A percentile compares a stretch with the other conserved stretches of the same genome.
These are phyloP conservation scores for Seiridium cupressi DNA, from an alignment of 2,329 filamentous ascomycete genomes.

Conservation along the genomic window DNA sequence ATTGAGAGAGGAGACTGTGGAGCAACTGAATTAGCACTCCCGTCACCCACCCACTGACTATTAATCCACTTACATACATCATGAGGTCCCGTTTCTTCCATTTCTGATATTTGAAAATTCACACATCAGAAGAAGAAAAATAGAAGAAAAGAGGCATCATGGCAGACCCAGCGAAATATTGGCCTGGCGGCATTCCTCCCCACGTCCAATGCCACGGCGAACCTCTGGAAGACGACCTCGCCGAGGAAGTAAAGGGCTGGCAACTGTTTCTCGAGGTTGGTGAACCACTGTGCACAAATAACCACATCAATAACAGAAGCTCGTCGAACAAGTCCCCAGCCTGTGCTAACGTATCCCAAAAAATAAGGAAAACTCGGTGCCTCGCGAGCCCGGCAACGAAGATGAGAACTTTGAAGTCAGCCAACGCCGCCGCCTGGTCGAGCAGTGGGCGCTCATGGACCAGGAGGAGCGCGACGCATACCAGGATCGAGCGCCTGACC, in stretches of 20 bases:
- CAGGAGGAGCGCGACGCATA: background rate
- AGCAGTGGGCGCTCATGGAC: background rate
- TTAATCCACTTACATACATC: too few species aligned
- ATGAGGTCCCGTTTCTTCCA: background rate
- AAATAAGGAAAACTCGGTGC: background rate
- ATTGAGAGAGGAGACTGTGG: too few species aligned
- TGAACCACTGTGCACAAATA: background rate
- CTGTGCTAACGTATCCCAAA: too few species aligned
- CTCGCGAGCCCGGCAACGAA: background rate
- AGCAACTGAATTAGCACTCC: too few species aligned
- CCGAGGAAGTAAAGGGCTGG: background rate
- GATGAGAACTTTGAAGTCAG: background rate
- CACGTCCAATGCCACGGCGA: background rate
- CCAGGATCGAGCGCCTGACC: background rate
- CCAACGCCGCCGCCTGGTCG: background rate
- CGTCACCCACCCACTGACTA: too few species aligned
- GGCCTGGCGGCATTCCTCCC: constrained; percentile 5
- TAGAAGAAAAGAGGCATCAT: background rate
- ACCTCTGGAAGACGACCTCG: background rate
- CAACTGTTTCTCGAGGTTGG: constrained; percentile 4
- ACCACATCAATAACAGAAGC: background rate
- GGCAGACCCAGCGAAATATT: constrained; percentile 4
- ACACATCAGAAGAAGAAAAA: background rate
- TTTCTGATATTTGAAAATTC: background rate
- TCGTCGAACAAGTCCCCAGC: too few species aligned